Evolutionary conservation across 2,329 filamentous ascomycete genomes (phyloP).

Genomic region (Monosporascus sp.): DNA sequence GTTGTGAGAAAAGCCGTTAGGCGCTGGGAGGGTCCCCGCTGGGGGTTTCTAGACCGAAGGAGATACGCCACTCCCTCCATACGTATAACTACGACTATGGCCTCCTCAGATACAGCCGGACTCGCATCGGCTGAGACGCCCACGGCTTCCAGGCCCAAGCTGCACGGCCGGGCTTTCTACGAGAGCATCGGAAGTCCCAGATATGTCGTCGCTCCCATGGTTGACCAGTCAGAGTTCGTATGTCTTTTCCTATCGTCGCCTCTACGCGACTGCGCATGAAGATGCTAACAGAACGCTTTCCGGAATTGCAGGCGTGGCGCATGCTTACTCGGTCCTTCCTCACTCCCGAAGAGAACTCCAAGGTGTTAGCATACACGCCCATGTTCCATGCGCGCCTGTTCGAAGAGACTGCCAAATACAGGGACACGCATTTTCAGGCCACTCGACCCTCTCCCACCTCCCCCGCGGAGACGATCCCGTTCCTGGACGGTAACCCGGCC

Average conservation of each 20-base stretch:
- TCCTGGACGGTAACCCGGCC: slow-evolving; percentile 80
- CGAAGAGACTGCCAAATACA: slow-evolving; percentile 68
- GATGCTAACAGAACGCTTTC: neutral
- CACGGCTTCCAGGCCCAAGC: slow-evolving; percentile 43
- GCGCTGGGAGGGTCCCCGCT: slow-evolving; percentile 12
- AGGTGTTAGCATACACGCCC: slow-evolving; percentile 82
- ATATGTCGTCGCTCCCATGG: slow-evolving; percentile 91
- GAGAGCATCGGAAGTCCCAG: slow-evolving; percentile 91
- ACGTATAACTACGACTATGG: slow-evolving; percentile 28
- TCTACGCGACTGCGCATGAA: neutral
- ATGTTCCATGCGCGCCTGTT: slow-evolving; percentile 96
- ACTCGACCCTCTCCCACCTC: slow-evolving; percentile 28
- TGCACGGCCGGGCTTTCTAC: slow-evolving; percentile 86
- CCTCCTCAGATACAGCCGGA: slow-evolving; percentile 6
- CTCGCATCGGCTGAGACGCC: slow-evolving; percentile 9
- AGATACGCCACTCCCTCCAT: slow-evolving; percentile 12
- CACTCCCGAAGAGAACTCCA: slow-evolving; percentile 55
- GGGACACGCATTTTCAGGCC: slow-evolving; percentile 76
- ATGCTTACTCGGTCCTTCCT: slow-evolving; percentile 94
- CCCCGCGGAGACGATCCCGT: slow-evolving; percentile 31
- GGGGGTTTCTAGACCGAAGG: neutral
- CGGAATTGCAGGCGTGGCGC: slow-evolving; percentile 72
- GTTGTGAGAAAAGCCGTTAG: slow-evolving; percentile 1
- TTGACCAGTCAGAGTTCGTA: slow-evolving; percentile 97
- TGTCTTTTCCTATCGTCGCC: slow-evolving; percentile 27